These are phyloP conservation scores for Plasmodium inui DNA, from an alignment of 169 alveolate species.

Conservation along the genomic window DNA sequence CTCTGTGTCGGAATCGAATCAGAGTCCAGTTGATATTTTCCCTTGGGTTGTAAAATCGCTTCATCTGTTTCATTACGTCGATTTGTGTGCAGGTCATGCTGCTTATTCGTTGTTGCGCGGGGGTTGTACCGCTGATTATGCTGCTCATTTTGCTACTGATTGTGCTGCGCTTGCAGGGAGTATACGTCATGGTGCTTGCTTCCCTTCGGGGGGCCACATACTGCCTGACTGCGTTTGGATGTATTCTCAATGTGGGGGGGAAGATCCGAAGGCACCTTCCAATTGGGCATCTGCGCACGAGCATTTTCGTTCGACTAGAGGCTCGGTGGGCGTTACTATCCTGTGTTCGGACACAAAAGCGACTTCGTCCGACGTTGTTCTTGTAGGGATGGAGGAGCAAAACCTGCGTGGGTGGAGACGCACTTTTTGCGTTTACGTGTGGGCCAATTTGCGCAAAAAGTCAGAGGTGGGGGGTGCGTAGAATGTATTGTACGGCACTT, in stretches of 20 bases:
- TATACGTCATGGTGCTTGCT: background rate
- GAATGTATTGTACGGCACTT: background rate
- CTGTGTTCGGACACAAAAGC: background rate
- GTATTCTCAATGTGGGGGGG: background rate
- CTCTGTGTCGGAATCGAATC: constrained; percentile 78
- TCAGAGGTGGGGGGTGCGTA: background rate
- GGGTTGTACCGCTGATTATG: background rate
- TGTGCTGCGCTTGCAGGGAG: background rate
- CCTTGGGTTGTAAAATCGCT: constrained; percentile 51
- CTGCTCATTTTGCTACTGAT: background rate
- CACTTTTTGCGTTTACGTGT: background rate
- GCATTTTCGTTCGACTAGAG: background rate
- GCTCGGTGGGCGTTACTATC: background rate
- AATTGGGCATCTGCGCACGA: background rate
- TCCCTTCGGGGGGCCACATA: background rate
- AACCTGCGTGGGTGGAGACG: background rate
- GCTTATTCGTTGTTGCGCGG: background rate
- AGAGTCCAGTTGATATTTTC: constrained; percentile 80
- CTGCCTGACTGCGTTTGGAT: background rate
- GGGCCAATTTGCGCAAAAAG: background rate
- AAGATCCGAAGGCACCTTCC: background rate
- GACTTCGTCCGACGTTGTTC: background rate
- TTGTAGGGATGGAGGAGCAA: background rate
- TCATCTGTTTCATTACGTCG: background rate
- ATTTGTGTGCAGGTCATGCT: background rate